These are phyloP conservation scores for Tylopilus balloui DNA, from an alignment of 768 basidiomycete species.

Conservation along the genomic window DNA sequence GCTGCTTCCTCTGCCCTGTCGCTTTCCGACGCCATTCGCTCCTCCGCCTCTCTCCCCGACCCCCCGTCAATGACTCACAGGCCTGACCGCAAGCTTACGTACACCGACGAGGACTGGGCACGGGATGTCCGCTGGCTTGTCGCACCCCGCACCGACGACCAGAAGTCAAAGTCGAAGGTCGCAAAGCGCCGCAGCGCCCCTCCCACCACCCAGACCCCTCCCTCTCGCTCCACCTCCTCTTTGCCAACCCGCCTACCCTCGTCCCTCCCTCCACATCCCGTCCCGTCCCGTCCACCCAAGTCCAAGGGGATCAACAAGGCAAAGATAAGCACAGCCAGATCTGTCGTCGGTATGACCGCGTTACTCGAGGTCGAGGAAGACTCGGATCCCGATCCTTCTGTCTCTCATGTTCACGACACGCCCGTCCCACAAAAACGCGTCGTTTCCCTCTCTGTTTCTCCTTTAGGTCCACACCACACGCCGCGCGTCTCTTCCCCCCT, in stretches of 20 bases:
- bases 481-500: conserved; percentile 26
- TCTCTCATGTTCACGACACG: conserved; percentile 1
- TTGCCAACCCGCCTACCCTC: conserved; percentile 12
- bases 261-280: conserved; percentile 10
- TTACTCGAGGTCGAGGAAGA: conserved; percentile 53
- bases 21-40: conserved; percentile 34
- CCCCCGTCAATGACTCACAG: conserved; percentile 19
- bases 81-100: conserved; percentile 30
- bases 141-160: conserved; percentile 26
- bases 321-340: conserved; percentile 36
- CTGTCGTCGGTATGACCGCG: conserved; percentile 51
- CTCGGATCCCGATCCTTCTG: conserved; percentile 20
- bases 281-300: conserved; percentile 23
- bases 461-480: conserved; percentile 12
- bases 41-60: conserved; percentile 30
- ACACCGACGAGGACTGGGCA: conserved; percentile 61
- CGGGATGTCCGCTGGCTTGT: conserved; percentile 65
- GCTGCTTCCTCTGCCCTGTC: conserved; percentile 30
- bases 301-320: conserved; percentile 24
- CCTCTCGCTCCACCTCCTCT: conserved; percentile 24
- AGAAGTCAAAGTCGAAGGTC: conserved; percentile 21
- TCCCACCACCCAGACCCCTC: conserved; percentile 4
- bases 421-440: conserved; percentile 18
- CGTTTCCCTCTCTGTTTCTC: conserved; percentile 8
- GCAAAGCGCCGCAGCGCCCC: conserved; percentile 20